Evolutionary conservation across 2,329 filamentous ascomycete genomes (phyloP).

Genomic region (Ustilaginoidea virens): DNA sequence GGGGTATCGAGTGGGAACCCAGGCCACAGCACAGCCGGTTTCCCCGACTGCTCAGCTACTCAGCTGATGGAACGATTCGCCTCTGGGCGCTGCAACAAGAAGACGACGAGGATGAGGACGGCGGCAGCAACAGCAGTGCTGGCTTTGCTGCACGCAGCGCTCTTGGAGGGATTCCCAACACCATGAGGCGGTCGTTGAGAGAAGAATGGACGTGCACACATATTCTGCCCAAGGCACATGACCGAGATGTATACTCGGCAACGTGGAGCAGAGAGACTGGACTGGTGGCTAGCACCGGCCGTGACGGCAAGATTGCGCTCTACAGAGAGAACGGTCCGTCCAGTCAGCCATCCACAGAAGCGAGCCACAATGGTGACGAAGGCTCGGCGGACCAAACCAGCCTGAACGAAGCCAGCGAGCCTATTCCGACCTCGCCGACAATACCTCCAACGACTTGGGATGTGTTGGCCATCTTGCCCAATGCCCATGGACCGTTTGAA

Average conservation of each 20-base stretch:
- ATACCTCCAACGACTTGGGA: conserved; percentile 40
- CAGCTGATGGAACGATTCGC: conserved; percentile 65
- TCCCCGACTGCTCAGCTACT: conserved; percentile 62
- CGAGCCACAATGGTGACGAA: background rate
- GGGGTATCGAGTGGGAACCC: conserved; percentile 64
- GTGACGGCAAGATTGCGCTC: conserved; percentile 67
- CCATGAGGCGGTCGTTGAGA: conserved; percentile 61
- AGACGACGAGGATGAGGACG: conserved; percentile 28
- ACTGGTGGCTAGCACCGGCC: conserved; percentile 72
- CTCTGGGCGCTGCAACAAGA: conserved; percentile 58
- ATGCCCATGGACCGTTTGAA: conserved; percentile 83
- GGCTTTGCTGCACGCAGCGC: conserved; percentile 19
- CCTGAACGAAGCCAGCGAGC: background rate
- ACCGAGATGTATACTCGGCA: conserved; percentile 69
- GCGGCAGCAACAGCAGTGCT: conserved; percentile 8
- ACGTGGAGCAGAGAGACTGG: conserved; percentile 70
- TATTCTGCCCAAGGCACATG: conserved; percentile 59
- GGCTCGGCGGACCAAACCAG: conserved; percentile 7
- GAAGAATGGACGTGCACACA: conserved; percentile 76
- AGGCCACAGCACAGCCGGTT: conserved; percentile 25
- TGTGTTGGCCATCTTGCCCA: conserved; percentile 50
- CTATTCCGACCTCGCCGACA: conserved; percentile 15
- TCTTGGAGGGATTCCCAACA: conserved; percentile 64
- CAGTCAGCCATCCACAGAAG: conserved; percentile 1
- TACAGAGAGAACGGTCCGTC: conserved; percentile 46